These are phyloP conservation scores for Kluyveromyces wickerhamii DNA, from an alignment of 805 yeast species.

Conservation along the genomic window DNA sequence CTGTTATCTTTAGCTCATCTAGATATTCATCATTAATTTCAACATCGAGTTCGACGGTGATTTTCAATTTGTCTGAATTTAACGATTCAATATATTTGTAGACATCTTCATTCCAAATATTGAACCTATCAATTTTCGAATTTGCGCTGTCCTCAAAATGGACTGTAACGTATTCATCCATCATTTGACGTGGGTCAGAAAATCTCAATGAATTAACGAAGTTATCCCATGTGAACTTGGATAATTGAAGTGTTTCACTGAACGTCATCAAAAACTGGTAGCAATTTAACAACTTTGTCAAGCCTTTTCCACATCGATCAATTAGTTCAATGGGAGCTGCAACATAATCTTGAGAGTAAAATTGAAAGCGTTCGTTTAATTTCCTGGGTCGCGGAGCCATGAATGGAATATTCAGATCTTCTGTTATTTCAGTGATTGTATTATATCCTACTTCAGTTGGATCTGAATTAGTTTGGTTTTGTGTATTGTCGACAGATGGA, in stretches of 20 bases:
- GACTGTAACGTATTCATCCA: slow-evolving; percentile 1
- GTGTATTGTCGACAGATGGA: neutral
- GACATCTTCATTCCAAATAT: neutral
- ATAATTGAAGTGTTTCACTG: slow-evolving; percentile 17
- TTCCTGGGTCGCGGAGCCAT: slow-evolving; percentile 14
- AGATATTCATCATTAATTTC: slow-evolving; percentile 21
- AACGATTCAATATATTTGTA: slow-evolving; percentile 3
- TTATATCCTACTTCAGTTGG: neutral
- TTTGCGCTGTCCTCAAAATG: neutral
- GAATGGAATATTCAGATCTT: slow-evolving; percentile 23
- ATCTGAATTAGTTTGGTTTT: neutral
- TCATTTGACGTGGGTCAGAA: slow-evolving; percentile 18
- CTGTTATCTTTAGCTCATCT: slow-evolving; percentile 21
- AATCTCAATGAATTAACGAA: slow-evolving; percentile 25
- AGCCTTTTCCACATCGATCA: slow-evolving; percentile 6
- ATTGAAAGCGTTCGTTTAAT: neutral
- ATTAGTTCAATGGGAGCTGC: neutral
- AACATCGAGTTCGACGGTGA: slow-evolving; percentile 14
- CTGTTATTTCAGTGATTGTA: slow-evolving; percentile 19
- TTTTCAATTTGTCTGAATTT: slow-evolving; percentile 1
- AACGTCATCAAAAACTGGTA: slow-evolving; percentile 28
- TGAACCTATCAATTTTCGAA: neutral
- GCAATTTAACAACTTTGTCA: slow-evolving; percentile 21
- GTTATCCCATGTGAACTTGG: slow-evolving; percentile 25
- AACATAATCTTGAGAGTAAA: neutral